Conservation (phyloP, 306 rosid species). For the Sophora flavescens region DNA sequence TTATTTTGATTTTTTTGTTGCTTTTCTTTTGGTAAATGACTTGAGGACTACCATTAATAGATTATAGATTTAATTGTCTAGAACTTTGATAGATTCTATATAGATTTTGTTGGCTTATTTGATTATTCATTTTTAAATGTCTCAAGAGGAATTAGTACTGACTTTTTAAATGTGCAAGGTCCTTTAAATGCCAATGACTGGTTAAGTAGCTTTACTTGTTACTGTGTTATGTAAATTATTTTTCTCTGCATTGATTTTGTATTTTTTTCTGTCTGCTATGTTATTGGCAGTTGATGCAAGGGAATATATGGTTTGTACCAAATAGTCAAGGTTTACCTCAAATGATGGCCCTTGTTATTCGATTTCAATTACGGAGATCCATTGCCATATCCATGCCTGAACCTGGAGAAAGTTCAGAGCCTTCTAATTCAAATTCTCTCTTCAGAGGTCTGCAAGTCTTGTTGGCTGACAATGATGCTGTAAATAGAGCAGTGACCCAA, state of each 20-base stretch:
- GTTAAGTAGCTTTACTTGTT: too few relatives aligned
- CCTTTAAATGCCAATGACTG: constrained; percentile 15
- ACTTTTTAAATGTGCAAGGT: too few relatives aligned
- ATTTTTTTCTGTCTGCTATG: not conserved
- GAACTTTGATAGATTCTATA: constrained; percentile 17
- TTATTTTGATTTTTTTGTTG: not conserved
- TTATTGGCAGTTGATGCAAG: constrained; percentile 80
- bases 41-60: not conserved
- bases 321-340: constrained; percentile 70
- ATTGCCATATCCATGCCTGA: constrained; percentile 63
- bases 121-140: not conserved
- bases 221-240: not conserved
- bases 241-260: constrained; percentile 26
- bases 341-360: constrained; percentile 73
- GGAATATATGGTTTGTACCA: constrained; percentile 76
- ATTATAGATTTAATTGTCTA: not conserved
- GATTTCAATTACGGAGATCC: constrained; percentile 67
- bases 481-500: constrained; percentile 78
- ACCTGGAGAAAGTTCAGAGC: constrained; percentile 64
- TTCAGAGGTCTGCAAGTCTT: constrained; percentile 75
- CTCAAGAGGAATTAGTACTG: not conserved
- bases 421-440: constrained; percentile 61
- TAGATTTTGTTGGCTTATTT: constrained; percentile 25
- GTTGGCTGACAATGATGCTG: constrained; percentile 68
- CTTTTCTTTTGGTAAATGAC: not conserved